Base-by-base conservation (phyloP, 768 basidiomycete genomes). In the Nevesoporus exiguus region DNA sequence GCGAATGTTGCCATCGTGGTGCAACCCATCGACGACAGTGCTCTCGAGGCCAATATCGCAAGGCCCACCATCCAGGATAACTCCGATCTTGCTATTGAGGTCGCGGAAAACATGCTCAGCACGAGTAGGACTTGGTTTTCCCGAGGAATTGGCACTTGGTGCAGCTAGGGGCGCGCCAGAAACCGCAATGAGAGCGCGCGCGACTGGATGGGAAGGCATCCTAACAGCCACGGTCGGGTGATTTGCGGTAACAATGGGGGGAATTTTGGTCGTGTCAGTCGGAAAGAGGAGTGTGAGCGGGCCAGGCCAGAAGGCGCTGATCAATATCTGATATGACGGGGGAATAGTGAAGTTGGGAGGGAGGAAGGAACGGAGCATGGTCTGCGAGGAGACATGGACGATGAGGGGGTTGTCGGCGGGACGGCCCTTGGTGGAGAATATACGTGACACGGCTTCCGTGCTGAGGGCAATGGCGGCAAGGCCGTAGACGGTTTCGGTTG, bases 401-500 rank as follows among this genome's bases (percentile, higher is more conserved):
- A 99, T 99, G 50, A 99, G 80, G 2, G 97, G 97, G 71, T 99
- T 99, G 71, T 99, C 97, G 5, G 88, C 74, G 7, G 97, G 97
- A 49, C 97, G 81, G 36, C 93, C 91, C 66, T 99, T 99, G 47
- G 88, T 88, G 17, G 80, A 70, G 71, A 93, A 99, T 62, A 99
- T 94, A 61, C 78, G 79, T 3, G 78, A 66, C 6, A 83, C 80
- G 3, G 95, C 93, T 15, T 71, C 58, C 8, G 79, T 58, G 61
- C 83, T 74, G 42, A 93, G 73, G 0, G 96, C 93, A 21, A 85
- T 73, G 0, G 93, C 97, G 27, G 90, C 97, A n/a, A 99, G 83
- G 1, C 97, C 97, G 71, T 98, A 99, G 11, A 99, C 97, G 0
- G 97, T 98, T 72, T 99, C 97, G 29, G 97, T 98, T 0, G 97